phyloP scores from a whole-genome alignment of 2,329 filamentous ascomycete species.

The Trichoderma sp. region DNA sequence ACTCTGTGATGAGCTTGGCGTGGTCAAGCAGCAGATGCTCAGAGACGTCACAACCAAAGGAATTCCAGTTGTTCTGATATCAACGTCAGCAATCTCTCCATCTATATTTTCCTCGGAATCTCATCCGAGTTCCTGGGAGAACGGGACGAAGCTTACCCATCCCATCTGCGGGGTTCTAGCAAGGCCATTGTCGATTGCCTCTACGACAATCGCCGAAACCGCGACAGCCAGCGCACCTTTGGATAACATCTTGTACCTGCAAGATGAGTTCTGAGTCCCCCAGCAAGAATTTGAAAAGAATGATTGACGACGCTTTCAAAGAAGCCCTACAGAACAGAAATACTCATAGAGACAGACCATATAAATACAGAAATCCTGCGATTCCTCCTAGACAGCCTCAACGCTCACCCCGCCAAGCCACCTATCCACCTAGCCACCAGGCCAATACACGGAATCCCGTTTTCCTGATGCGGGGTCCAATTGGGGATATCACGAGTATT shows the following conservation, averaged over 20 bases:
- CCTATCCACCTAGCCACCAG: not conserved
- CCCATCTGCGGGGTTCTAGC: conserved; percentile 19
- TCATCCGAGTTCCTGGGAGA: not conserved
- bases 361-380: conserved; percentile 12
- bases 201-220: not conserved
- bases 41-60: conserved; percentile 18
- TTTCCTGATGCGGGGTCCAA: conserved; percentile 7
- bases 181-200: conserved; percentile 18
- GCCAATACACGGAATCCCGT: not conserved
- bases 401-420: conserved; percentile 1
- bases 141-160: conserved; percentile 9
- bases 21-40: conserved; percentile 23
- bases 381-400: not conserved
- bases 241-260: conserved; percentile 3
- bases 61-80: conserved; percentile 17
- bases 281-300: not conserved
- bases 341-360: not conserved
- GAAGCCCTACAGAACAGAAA: not conserved
- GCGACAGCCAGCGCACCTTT: conserved; percentile 14
- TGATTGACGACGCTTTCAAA: not conserved
- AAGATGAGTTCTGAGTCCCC: not conserved
- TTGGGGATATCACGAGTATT: not conserved
- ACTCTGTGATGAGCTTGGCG: conserved; percentile 24
- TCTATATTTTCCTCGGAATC: no score
- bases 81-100: not conserved